phyloP scores from a whole-genome alignment of 1,284 basidiomycete species.

The Cystobasidium pallidum region DNA sequence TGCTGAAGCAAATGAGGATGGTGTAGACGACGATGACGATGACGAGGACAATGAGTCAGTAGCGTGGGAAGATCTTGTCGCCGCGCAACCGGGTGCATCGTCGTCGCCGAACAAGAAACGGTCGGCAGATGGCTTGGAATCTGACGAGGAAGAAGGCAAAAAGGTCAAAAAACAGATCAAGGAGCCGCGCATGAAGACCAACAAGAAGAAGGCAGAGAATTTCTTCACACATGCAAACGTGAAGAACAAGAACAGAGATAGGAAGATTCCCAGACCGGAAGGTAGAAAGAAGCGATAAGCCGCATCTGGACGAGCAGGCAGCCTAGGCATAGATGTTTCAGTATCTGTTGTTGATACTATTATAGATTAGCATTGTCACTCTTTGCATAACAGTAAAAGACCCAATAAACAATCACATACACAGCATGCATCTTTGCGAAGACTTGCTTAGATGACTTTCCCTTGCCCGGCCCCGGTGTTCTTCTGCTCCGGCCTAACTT shows the following conservation, averaged over 20 bases:
- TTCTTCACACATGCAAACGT: constrained; percentile 67
- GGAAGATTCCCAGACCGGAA: constrained; percentile 32
- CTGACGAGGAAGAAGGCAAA: constrained; percentile 45
- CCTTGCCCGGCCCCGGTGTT: constrained; percentile 5
- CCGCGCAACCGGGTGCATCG: constrained; percentile 34
- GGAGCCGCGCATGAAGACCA: constrained; percentile 81
- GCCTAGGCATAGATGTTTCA: constrained; percentile 2
- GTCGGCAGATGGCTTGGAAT: constrained; percentile 42
- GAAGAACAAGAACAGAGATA: constrained; percentile 41
- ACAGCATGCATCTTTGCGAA: neutral
- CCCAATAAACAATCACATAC: constrained; percentile 6
- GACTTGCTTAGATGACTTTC: neutral
- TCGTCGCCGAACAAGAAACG: constrained; percentile 44
- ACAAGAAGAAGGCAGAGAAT: constrained; percentile 89
- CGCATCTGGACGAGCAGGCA: neutral
- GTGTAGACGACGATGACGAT: constrained; percentile 50
- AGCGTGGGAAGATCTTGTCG: constrained; percentile 38
- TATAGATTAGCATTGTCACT: neutral
- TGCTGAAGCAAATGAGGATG: constrained; percentile 27
- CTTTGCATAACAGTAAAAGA: constrained; percentile 16
- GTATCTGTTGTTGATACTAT: constrained; percentile 1
- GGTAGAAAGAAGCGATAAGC: constrained; percentile 32
- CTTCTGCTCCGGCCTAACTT: constrained; percentile 14
- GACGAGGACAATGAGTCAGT: constrained; percentile 49
- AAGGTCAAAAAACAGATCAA: constrained; percentile 58